Evolutionary conservation across 768 basidiomycete genomes (phyloP).

Genomic region (Lentinula detonsa): DNA sequence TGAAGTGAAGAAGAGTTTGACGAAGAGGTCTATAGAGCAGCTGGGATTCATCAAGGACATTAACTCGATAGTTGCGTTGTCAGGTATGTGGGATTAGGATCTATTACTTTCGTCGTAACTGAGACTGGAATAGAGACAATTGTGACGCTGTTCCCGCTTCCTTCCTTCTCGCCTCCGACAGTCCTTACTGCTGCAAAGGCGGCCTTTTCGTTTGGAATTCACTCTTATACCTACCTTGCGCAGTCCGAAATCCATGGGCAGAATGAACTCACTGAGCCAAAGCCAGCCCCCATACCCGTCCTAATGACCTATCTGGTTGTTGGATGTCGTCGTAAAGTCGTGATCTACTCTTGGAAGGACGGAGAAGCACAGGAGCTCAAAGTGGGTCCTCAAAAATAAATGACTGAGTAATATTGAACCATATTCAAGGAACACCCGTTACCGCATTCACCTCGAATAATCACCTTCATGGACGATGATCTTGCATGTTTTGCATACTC

Average conservation of each 20-base stretch:
- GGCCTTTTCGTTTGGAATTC: constrained; percentile 77
- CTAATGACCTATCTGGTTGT: constrained; percentile 74
- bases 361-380: constrained; percentile 70
- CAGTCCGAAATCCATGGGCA: constrained; percentile 13
- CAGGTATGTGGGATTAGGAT: constrained; percentile 47
- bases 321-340: constrained; percentile 80
- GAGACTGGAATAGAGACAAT: constrained; percentile 41
- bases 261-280: constrained; percentile 16
- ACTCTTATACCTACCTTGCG: constrained; percentile 52
- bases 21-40: constrained; percentile 77
- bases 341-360: constrained; percentile 84
- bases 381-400: constrained; percentile 31
- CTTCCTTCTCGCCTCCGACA: constrained; percentile 64
- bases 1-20: constrained; percentile 62
- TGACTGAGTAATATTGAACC: background rate
- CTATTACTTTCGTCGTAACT: background rate
- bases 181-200: constrained; percentile 71
- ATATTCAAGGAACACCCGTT: constrained; percentile 67
- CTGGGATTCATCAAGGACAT: constrained; percentile 80
- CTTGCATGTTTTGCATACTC: constrained; percentile 74
- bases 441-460: constrained; percentile 86
- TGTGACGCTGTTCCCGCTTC: constrained; percentile 72
- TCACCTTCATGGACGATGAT: constrained; percentile 64
- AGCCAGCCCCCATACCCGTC: constrained; percentile 48
- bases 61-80: constrained; percentile 79